phyloP scores from a whole-genome alignment of 805 yeast genomes.

The Barnettozyma salicaria region DNA sequence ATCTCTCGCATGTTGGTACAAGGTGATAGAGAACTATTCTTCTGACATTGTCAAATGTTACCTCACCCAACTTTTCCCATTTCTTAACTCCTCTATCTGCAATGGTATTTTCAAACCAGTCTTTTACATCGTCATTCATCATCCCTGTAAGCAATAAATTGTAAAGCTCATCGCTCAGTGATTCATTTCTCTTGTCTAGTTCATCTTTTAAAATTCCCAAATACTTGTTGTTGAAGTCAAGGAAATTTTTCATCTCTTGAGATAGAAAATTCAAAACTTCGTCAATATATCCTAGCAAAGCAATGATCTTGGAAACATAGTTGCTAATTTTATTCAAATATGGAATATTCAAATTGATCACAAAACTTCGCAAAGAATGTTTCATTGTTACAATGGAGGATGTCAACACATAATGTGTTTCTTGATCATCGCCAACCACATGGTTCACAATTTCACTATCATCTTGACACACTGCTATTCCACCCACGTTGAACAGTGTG shows the following conservation, averaged over 20 bases:
- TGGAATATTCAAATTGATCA: slow-evolving; percentile 11
- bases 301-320: slow-evolving; percentile 20
- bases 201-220: slow-evolving; percentile 34
- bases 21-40: slow-evolving; percentile 43
- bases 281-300: slow-evolving; percentile 29
- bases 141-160: slow-evolving; percentile 50
- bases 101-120: slow-evolving; percentile 58
- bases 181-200: slow-evolving; percentile 21
- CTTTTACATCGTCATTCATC: slow-evolving; percentile 42
- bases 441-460: slow-evolving; percentile 20
- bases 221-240: slow-evolving; percentile 33
- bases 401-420: slow-evolving; percentile 22
- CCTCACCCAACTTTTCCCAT: slow-evolving; percentile 46
- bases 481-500: slow-evolving; percentile 30
- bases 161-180: slow-evolving; percentile 36
- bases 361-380: slow-evolving; percentile 16
- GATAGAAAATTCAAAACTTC: slow-evolving; percentile 28
- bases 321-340: slow-evolving; percentile 15
- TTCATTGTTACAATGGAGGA: slow-evolving; percentile 20
- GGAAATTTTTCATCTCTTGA: slow-evolving; percentile 31
- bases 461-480: slow-evolving; percentile 12
- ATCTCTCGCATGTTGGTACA: slow-evolving; percentile 51
- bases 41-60: slow-evolving; percentile 44
- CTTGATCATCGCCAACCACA: slow-evolving; percentile 3
- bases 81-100: slow-evolving; percentile 61